These are phyloP conservation scores for Termitomyces sp. DNA, from an alignment of 1,284 basidiomycete species.

Conservation along the genomic window DNA sequence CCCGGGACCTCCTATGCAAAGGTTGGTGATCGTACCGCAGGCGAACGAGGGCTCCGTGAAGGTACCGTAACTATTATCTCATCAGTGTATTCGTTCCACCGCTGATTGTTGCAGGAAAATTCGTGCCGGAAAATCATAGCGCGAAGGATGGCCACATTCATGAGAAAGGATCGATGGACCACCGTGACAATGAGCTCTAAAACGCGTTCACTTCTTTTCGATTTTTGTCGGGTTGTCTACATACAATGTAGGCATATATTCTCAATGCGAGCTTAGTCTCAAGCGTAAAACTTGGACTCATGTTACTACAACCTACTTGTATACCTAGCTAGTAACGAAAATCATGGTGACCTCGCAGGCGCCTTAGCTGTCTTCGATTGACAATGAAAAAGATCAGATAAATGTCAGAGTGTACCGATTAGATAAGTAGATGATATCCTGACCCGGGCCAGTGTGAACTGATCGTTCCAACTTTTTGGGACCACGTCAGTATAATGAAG, in stretches of 20 bases:
- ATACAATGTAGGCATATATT: neutral
- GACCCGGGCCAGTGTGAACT: too few relatives aligned
- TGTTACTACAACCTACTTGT: neutral
- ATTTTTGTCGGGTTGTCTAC: too few relatives aligned
- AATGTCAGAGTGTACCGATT: too few relatives aligned
- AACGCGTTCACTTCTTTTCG: neutral
- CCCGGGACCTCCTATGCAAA: slow-evolving; percentile 38
- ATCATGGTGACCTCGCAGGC: too few relatives aligned
- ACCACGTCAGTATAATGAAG: too few relatives aligned
- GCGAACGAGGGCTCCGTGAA: slow-evolving; percentile 45
- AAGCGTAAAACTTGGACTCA: neutral
- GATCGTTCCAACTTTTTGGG: too few relatives aligned
- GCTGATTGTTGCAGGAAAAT: neutral
- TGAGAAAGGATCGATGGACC: slow-evolving; percentile 4
- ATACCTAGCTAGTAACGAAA: neutral
- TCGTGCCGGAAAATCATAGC: neutral
- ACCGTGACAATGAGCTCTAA: neutral
- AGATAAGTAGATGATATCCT: too few relatives aligned
- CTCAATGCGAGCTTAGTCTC: neutral
- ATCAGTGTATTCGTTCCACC: neutral
- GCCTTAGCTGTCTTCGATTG: too few relatives aligned
- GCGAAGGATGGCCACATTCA: neutral
- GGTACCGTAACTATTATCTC: slow-evolving; percentile 17
- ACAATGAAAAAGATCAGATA: too few relatives aligned
- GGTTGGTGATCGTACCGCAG: slow-evolving; percentile 32